Evolutionary conservation across 306 rosid species (phyloP), one percentile per base, ranked within the genome.

Genomic region (Luffa acutangula): DNA sequence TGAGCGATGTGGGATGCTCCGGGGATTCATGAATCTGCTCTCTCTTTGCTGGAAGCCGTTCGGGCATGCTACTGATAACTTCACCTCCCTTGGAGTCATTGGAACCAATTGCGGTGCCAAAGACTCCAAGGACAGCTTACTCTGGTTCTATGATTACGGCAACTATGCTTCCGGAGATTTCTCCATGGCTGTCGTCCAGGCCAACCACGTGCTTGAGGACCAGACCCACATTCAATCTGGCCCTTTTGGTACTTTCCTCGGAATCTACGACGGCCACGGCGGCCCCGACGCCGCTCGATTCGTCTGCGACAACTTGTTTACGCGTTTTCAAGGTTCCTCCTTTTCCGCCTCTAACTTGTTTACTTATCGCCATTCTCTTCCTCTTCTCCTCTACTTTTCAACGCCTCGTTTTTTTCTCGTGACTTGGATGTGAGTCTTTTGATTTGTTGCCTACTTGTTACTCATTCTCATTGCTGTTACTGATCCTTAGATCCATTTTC

Each of bases 1-100:
- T 84, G 93, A 91, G 98, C 86, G 89, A 93, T 91, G 98, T 93
- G 92, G 98, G 84, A 93, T 93, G 93, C 94, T 88, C 80, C 86
- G 78, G 87, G 91, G 91, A 90, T 92, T 90, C 77, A 93, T 91
- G 98, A 93, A 89, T 90, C 90, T 90, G 56, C 75, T 93, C 95
- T 86, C 93, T 78, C 92, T 87, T 7, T 91, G 97, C 83, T 91
- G 87, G 92, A 90, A 85, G 90, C 98, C 98, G 59, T 85, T 89
- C 86, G 91, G 88, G 89, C 87, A 46, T 49, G 82, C 64, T 60
- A 82, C 72, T 84, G 88, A 87, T 59, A 82, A 58, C 39, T 9
- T 80, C 21, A 82, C 81, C 53, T 77, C 90, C 45, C 63, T 86
- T 31, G 89, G 93, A 46, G 86, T 81, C 46, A 69, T 82, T 71